Evolutionary conservation across 768 basidiomycete species (phyloP).

Genomic region (Tylopilus plumbeoviolaceoides): DNA sequence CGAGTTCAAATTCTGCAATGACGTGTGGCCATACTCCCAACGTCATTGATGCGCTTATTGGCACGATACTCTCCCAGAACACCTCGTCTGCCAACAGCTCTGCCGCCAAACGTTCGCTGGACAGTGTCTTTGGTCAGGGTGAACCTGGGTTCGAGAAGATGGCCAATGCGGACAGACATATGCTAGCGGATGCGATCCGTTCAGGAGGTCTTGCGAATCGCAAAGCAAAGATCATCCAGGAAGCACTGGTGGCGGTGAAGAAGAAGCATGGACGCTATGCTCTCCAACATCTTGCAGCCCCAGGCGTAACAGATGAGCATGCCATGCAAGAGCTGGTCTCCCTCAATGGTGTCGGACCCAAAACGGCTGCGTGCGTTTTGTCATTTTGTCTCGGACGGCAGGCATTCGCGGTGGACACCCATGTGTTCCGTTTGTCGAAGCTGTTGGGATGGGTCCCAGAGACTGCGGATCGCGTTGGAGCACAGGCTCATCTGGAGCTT

Average conservation of each 20-base stretch:
- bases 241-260: slow-evolving; percentile 40
- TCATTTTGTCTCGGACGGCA: slow-evolving; percentile 58
- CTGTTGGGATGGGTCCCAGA: slow-evolving; percentile 41
- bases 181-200: slow-evolving; percentile 47
- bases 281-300: slow-evolving; percentile 47
- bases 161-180: slow-evolving; percentile 37
- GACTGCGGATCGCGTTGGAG: slow-evolving; percentile 43
- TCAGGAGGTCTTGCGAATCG: slow-evolving; percentile 57
- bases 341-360: slow-evolving; percentile 57
- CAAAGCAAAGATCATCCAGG: slow-evolving; percentile 54
- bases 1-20: slow-evolving; percentile 35
- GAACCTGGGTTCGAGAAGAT: slow-evolving; percentile 44
- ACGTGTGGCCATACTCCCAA: slow-evolving; percentile 48
- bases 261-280: slow-evolving; percentile 49
- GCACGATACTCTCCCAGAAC: slow-evolving; percentile 58
- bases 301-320: slow-evolving; percentile 38
- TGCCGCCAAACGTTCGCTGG: slow-evolving; percentile 46
- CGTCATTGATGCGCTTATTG: slow-evolving; percentile 55
- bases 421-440: slow-evolving; percentile 52
- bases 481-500: slow-evolving; percentile 56
- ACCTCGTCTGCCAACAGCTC: slow-evolving; percentile 49
- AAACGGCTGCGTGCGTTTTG: slow-evolving; percentile 60
- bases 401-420: slow-evolving; percentile 63
- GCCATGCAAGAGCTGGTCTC: slow-evolving; percentile 56
- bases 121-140: slow-evolving; percentile 45